Base-by-base conservation (phyloP, 179 eudicot genomes). In the Beta macrorhiza region DNA sequence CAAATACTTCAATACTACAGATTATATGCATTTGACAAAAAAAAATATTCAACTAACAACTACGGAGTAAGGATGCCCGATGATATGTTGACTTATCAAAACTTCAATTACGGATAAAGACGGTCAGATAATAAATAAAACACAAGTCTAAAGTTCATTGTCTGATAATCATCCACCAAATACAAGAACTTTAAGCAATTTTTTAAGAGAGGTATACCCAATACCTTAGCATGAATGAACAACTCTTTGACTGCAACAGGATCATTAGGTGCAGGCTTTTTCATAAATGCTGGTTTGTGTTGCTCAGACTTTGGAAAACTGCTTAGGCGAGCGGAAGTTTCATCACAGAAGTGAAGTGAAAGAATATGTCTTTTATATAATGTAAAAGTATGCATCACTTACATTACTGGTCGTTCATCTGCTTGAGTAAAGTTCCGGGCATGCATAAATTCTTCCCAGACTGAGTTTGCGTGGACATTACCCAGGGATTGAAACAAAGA, bases 151-250 rank as follows among this genome's bases (percentile, higher is more conserved):
- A 47, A n/a, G 11, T 44, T 8, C 4, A 37, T 45, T 37, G 37
- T n/a, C 16, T 20, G n/a, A 61, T 6, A 6, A 79, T 44, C 68
- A 42, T 5, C 8, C 58, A 70, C 57, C 67, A 57, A 16, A 55
- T 68, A 68, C 45, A 42, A 55, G 69, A 3, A 58, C 55, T 7
- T 64, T 22, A 8, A 72, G 22, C 42, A 71, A 57, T 14, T 59
- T 10, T 14, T 72, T 17, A 74, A 47, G n/a, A 42, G n/a, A 32
- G 6, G 71, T 42, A 67, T 7, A 57, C 68, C 42, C 53, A 3
- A 78, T 88, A 94, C 98, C 98, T 94, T 94, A 75, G 95, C 95
- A 87, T 90, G 89, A 83, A 94, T 94, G 86, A 90, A 94, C 86
- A 92, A 85, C 85, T 94, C 98, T 87, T 94, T 94, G 11, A 84